Evolutionary conservation across 305 asterid genomes (phyloP).

Genomic region (Caryopteris hybrid): DNA sequence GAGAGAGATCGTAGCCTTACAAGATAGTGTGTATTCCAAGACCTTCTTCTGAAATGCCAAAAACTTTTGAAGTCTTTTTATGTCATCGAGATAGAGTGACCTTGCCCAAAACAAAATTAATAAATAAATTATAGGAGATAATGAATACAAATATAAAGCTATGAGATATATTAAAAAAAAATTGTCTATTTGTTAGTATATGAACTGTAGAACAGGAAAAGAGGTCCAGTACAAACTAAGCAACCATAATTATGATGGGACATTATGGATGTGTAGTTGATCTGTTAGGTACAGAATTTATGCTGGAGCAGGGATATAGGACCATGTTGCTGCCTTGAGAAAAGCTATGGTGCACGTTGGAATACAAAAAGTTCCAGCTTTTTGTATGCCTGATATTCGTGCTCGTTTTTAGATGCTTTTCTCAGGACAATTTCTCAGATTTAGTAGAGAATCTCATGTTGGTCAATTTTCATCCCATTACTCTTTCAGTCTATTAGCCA

Average conservation of each 20-base stretch:
- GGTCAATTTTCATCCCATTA: background rate
- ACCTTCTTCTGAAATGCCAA: too few species aligned
- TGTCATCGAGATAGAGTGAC: too few species aligned
- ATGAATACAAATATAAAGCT: too few species aligned
- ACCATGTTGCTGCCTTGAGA: constrained; percentile 65
- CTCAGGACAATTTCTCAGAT: background rate
- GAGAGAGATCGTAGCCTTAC: too few species aligned
- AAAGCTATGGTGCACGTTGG: constrained; percentile 59
- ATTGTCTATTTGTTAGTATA: too few species aligned
- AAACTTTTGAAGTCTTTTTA: too few species aligned
- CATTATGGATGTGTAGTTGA: constrained; percentile 87
- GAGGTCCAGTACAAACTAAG: too few species aligned
- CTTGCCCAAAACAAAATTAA: too few species aligned
- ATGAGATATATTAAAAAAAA: too few species aligned
- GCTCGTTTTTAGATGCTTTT: background rate
- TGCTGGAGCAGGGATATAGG: constrained; percentile 75
- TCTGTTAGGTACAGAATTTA: constrained; percentile 70
- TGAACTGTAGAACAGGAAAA: too few species aligned
- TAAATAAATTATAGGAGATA: too few species aligned
- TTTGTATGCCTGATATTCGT: constrained; percentile 31
- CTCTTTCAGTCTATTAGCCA: background rate
- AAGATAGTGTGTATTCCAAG: too few species aligned
- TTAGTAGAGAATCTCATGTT: background rate
- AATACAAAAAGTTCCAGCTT: constrained; percentile 62
- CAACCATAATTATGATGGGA: constrained; percentile 70